Percentiles rank a stretch among this genome's conserved stretches.
Evolutionary conservation across 805 yeast genomes (phyloP).

Genomic region (Dipodascopsis tothii): DNA sequence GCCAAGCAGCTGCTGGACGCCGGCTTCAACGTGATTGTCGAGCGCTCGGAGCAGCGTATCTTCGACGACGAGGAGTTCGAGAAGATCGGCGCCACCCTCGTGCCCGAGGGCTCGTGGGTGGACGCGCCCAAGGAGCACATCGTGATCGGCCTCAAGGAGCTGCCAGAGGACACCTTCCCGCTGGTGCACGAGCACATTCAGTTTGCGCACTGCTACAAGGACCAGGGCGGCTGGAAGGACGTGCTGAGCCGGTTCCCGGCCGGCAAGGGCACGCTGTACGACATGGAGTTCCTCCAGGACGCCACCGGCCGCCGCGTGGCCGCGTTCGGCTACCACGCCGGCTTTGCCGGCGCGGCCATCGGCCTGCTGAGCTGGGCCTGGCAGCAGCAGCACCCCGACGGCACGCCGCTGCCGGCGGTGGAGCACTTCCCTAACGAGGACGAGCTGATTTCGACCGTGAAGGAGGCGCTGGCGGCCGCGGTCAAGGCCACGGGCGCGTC

Average conservation of each 20-base stretch:
- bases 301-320: constrained; percentile 97
- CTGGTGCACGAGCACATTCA: constrained; percentile 93
- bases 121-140: constrained; percentile 84
- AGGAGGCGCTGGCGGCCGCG: constrained; percentile 29
- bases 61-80: constrained; percentile 71
- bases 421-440: constrained; percentile 75
- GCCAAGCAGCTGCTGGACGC: constrained; percentile 75
- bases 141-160: constrained; percentile 87
- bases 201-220: constrained; percentile 97
- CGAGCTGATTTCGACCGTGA: constrained; percentile 65
- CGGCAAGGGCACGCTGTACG: constrained; percentile 87
- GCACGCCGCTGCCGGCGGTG: constrained; percentile 68
- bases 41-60: constrained; percentile 75
- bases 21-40: constrained; percentile 84
- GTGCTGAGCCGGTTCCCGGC: constrained; percentile 82
- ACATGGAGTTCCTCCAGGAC: constrained; percentile 87
- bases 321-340: constrained; percentile 98
- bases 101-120: constrained; percentile 91
- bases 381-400: constrained; percentile 64
- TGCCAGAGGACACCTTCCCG: constrained; percentile 89
- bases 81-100: constrained; percentile 73
- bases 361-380: constrained; percentile 93
- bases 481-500: constrained; percentile 42
- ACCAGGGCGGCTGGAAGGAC: constrained; percentile 95
- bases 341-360: constrained; percentile 99